Conservation (phyloP, 73 alveolate species). For the Paramecium biaurelia region DNA sequence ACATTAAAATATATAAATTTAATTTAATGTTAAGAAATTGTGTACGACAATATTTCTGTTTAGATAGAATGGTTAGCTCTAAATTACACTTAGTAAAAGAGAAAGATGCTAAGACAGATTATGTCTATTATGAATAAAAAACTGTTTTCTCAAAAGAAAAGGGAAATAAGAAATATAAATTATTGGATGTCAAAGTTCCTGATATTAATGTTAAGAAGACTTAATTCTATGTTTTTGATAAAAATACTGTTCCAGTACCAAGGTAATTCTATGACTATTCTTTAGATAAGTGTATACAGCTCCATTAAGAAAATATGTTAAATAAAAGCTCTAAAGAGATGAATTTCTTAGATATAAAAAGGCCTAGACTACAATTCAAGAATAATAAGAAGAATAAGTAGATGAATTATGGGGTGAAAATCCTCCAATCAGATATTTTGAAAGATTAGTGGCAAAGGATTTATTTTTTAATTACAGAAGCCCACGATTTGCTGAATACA, state of each 20-base stretch:
- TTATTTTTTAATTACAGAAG: slow-evolving; percentile 38
- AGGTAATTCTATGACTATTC: background rate
- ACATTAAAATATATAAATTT: slow-evolving; percentile 20
- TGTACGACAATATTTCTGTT: slow-evolving; percentile 30
- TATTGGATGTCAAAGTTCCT: slow-evolving; percentile 38
- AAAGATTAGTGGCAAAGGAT: background rate
- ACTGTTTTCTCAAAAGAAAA: slow-evolving; percentile 34
- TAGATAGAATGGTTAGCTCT: slow-evolving; percentile 35
- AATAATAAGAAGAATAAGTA: background rate
- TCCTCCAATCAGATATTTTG: slow-evolving; percentile 22
- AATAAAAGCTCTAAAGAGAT: background rate
- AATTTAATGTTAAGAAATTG: slow-evolving; percentile 30
- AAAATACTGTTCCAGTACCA: slow-evolving; percentile 29
- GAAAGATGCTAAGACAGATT: slow-evolving; percentile 18
- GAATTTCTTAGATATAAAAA: background rate
- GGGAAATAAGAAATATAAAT: background rate
- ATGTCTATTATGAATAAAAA: background rate
- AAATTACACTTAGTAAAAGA: slow-evolving; percentile 15
- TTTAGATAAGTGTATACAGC: slow-evolving; percentile 37
- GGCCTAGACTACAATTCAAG: background rate
- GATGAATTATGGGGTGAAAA: slow-evolving; percentile 47
- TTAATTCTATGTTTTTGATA: slow-evolving; percentile 29
- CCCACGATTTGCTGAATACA: background rate
- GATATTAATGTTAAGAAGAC: slow-evolving; percentile 1
- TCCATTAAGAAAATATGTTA: background rate